These are phyloP conservation scores for Andrographis paniculata DNA, from an alignment of 305 asterid genomes.

Conservation along the genomic window DNA sequence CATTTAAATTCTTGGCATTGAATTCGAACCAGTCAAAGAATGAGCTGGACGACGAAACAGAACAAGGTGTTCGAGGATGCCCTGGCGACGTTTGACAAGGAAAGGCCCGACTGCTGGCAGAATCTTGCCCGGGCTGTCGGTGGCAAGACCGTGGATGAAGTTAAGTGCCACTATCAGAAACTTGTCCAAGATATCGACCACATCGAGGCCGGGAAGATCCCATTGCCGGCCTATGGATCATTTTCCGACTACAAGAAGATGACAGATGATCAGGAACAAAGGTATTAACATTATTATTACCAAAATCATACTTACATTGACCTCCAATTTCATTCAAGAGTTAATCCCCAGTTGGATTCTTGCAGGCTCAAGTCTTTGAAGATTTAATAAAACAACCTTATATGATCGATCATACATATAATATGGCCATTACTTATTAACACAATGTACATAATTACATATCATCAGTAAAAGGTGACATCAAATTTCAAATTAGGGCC, in stretches of 20 bases:
- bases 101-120: conserved; percentile 52
- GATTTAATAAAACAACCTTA: no score
- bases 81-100: conserved; percentile 36
- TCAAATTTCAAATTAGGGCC: no score
- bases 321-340: no score
- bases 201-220: conserved; percentile 50
- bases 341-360: no score
- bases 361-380: no score
- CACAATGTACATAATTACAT: no score
- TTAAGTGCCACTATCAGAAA: conserved; percentile 35
- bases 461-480: no score
- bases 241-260: conserved; percentile 5
- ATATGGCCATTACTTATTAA: no score
- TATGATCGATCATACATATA: no score
- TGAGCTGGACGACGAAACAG: conserved; percentile 45
- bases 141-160: conserved; percentile 51
- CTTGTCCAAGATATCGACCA: conserved; percentile 34
- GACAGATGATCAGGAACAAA: conserved; percentile 22
- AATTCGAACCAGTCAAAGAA: conserved; percentile 3
- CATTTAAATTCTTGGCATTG: no score
- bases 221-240: conserved; percentile 45
- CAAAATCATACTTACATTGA: no score
- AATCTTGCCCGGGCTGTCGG: conserved; percentile 51
- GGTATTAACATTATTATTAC: no score
- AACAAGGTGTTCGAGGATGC: conserved; percentile 72